Percentiles rank a stretch among this genome's conserved stretches.
Conservation (phyloP, 192 early-diverging fungal species). For the Obelidium mucronatum region DNA sequence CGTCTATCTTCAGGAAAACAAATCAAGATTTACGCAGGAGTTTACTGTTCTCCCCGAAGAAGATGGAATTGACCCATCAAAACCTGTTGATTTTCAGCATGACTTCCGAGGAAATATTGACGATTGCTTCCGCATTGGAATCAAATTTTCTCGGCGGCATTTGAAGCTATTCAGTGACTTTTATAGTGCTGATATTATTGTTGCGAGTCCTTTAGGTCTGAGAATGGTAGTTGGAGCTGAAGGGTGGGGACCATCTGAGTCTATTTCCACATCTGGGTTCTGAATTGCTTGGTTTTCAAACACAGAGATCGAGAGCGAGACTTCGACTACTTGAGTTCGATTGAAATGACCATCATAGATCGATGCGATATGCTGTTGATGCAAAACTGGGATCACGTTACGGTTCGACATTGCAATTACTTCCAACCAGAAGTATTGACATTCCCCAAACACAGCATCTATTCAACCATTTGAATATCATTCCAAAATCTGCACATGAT, state of each 20-base stretch:
- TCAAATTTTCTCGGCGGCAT: slow-evolving; percentile 87
- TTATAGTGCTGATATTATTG: slow-evolving; percentile 89
- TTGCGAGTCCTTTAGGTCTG: slow-evolving; percentile 92
- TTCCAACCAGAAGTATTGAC: slow-evolving; percentile 7
- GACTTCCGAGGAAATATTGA: slow-evolving; percentile 96
- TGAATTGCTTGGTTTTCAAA: background rate
- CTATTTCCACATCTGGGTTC: slow-evolving; percentile 15
- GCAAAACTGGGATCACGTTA: slow-evolving; percentile 99
- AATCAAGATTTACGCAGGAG: slow-evolving; percentile 83
- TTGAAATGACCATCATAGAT: slow-evolving; percentile 90
- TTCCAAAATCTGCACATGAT: slow-evolving; percentile 89
- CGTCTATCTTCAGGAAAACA: slow-evolving; percentile 70
- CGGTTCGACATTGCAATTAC: slow-evolving; percentile 47
- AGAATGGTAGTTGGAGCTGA: slow-evolving; percentile 84
- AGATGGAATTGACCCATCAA: slow-evolving; percentile 63
- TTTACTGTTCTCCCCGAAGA: slow-evolving; percentile 72
- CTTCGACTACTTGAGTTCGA: slow-evolving; percentile 88
- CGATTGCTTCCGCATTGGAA: slow-evolving; percentile 91
- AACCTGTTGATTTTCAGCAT: slow-evolving; percentile 80
- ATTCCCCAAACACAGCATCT: slow-evolving; percentile 62
- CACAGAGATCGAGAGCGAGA: slow-evolving; percentile 68
- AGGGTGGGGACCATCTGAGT: slow-evolving; percentile 54
- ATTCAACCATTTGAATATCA: slow-evolving; percentile 84
- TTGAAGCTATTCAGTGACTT: slow-evolving; percentile 90
- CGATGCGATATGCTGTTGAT: slow-evolving; percentile 86